Percentiles rank a stretch among this genome's conserved stretches.
Conservation (phyloP, 805 yeast genomes). For the Barnettozyma vustinii region DNA sequence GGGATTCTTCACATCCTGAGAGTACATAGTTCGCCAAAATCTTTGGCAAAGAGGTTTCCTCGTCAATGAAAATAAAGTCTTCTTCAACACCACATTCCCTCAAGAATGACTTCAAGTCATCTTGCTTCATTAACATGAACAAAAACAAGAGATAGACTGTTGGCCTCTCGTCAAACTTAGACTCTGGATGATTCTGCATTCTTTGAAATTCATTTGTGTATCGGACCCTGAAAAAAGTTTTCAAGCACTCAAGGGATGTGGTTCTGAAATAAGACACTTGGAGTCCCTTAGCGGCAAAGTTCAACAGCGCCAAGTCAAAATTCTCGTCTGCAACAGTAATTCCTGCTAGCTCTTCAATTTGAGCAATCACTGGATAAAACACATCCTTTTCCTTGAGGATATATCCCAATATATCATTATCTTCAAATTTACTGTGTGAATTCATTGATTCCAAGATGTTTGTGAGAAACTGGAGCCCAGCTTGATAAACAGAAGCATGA, state of each 20-base stretch:
- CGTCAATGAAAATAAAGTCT: constrained; percentile 29
- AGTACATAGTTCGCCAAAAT: constrained; percentile 28
- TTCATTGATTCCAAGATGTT: constrained; percentile 30
- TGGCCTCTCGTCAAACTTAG: constrained; percentile 6
- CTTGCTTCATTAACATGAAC: constrained; percentile 32
- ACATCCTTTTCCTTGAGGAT: constrained; percentile 24
- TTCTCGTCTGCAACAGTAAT: constrained; percentile 37
- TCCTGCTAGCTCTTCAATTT: constrained; percentile 38
- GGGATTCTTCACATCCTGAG: constrained; percentile 26
- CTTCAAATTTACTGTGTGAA: constrained; percentile 26
- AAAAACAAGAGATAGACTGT: constrained; percentile 29
- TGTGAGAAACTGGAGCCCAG: constrained; percentile 34
- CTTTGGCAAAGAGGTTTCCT: constrained; percentile 34
- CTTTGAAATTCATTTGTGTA: constrained; percentile 29
- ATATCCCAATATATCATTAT: constrained; percentile 23
- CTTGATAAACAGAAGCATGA: constrained; percentile 33
- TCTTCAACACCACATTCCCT: constrained; percentile 32
- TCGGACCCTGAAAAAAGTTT: constrained; percentile 38
- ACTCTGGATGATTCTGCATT: constrained; percentile 11
- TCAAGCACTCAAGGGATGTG: constrained; percentile 41
- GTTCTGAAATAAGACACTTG: constrained; percentile 51
- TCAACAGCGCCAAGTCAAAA: constrained; percentile 46
- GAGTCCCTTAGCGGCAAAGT: constrained; percentile 50
- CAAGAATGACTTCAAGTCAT: constrained; percentile 31
- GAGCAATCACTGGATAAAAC: constrained; percentile 37